A percentile compares a stretch with the other conserved stretches of the same genome.
phyloP scores from a whole-genome alignment of 2,329 filamentous ascomycete species.

The Botrytis medusae region DNA sequence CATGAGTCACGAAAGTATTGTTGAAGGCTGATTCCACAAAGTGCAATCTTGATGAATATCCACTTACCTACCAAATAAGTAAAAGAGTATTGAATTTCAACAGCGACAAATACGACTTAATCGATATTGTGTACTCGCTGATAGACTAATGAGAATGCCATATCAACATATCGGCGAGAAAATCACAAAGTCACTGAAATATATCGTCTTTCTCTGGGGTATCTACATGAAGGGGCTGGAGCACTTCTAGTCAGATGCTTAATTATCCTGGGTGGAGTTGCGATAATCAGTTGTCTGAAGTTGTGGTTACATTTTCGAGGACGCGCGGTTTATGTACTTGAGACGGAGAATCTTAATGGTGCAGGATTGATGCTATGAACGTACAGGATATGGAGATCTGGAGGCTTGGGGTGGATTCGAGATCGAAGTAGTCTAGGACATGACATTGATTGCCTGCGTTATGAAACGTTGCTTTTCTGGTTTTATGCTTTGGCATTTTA shows the following conservation, averaged over 20 bases:
- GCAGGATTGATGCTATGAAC: fast-evolving
- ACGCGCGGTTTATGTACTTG: not conserved
- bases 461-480: not conserved
- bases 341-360: not conserved
- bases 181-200: not conserved
- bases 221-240: not conserved
- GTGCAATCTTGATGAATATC: not conserved
- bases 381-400: not conserved
- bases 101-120: fast-evolving
- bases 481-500: not conserved
- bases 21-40: not conserved
- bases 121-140: not conserved
- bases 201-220: not conserved
- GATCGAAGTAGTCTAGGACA: not conserved
- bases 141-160: not conserved
- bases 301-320: not conserved
- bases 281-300: not conserved
- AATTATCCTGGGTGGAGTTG: not conserved
- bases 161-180: not conserved
- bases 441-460: not conserved
- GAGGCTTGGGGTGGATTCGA: not conserved
- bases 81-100: not conserved
- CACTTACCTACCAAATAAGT: not conserved
- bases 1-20: not conserved
- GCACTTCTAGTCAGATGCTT: not conserved